Evolutionary conservation across 495 filamentous ascomycete species (phyloP), one percentile per base, ranked within the genome.

Genomic region (Penicillium pancosmium): DNA sequence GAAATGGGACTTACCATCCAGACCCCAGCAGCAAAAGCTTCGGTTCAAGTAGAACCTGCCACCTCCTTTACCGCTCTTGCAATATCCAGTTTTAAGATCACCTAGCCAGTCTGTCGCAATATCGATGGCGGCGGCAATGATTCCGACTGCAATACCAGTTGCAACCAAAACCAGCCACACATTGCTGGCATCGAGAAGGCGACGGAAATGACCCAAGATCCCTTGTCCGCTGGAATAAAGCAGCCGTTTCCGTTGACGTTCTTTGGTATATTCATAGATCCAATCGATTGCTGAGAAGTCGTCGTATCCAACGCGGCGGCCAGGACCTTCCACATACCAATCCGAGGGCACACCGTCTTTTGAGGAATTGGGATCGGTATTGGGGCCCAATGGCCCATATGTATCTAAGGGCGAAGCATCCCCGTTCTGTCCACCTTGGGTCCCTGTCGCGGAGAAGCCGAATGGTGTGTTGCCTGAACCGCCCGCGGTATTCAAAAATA

Each of bases 231-330:
- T 86, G 3, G 87, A 85, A 52, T 84, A 87, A 10, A 98, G 78
- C 15, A 89, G 78, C 9, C 91, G 82, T 62, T 94, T 83, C 43
- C 94, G 84, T 71, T 96, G 91, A 16, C 94, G 84, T 73, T 98
- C 94, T 72, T 97, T 97, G 23, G 92, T 94, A 70, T 98, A 96
- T 73, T 98, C 94, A 68, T 96, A 98, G 64, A 97, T 98, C 94
- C 94, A 98, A 77, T 98, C 94, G 72, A 98, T 98, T 13, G 95
- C 94, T 13, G 95, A 97, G 67, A 97, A 81, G 76, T 98, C 90
- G 64, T 96, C 94, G 73, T 98, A 98, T 51, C 89, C 92, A 25
- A 97, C 92, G 65, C 94, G 86, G 50, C 93, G 83, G 2, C 94
- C 94, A 5, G 91, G 92, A 5, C 91, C 92, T 73, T 97, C 93